Evolutionary conservation across 129 eudicot genomes (phyloP).

Genomic region (Logfia minima): DNA sequence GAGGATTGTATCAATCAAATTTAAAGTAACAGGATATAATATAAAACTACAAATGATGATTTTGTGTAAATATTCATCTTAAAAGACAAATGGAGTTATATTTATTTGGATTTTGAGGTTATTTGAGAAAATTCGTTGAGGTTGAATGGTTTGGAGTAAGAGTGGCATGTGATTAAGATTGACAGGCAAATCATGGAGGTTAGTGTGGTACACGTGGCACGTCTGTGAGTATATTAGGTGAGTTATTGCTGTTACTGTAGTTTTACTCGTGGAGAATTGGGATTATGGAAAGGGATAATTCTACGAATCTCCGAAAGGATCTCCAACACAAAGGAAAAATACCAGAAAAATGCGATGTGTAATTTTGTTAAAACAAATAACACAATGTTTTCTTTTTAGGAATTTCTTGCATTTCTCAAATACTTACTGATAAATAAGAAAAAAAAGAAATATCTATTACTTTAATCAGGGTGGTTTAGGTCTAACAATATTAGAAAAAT

Average conservation of each 20-base stretch:
- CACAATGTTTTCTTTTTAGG: too few relatives aligned
- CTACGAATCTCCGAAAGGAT: conserved; percentile 54
- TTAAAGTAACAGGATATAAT: too few relatives aligned
- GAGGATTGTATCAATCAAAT: too few relatives aligned
- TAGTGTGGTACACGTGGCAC: conserved; percentile 15
- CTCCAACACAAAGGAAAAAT: conserved; percentile 28
- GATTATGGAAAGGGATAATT: conserved; percentile 40
- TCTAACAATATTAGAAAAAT: too few relatives aligned
- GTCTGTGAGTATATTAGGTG: conserved; percentile 4
- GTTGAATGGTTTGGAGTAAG: conserved; percentile 6
- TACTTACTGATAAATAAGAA: too few relatives aligned
- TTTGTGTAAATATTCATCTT: not conserved
- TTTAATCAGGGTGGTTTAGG: too few relatives aligned
- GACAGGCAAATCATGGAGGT: not conserved
- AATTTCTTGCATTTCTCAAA: too few relatives aligned
- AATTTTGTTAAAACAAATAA: conserved; percentile 9
- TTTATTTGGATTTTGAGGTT: too few relatives aligned
- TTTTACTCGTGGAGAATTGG: conserved; percentile 18
- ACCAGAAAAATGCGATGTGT: conserved; percentile 20
- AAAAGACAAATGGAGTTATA: not conserved
- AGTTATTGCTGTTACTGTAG: conserved; percentile 12
- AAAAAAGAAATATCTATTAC: too few relatives aligned
- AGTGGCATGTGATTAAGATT: conserved; percentile 15
- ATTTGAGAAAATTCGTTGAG: not conserved
- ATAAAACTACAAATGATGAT: too few relatives aligned